These are phyloP conservation scores for Circinella minor DNA, from an alignment of 371 early-diverging fungal genomes.

Conservation along the genomic window DNA sequence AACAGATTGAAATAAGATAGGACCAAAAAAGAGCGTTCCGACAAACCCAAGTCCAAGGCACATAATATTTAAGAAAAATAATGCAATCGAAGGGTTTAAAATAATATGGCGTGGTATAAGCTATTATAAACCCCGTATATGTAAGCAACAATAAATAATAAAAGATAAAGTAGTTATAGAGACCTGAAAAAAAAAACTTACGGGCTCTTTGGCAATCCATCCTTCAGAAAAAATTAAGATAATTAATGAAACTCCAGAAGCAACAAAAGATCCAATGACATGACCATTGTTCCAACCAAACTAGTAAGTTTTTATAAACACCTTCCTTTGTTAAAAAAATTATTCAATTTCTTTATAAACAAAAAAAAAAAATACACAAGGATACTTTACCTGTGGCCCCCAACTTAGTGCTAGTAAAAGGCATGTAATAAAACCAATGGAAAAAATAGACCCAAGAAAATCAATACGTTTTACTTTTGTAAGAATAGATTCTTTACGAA, in stretches of 20 bases:
- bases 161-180: slow-evolving; percentile 5
- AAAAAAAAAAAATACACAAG: too few relatives aligned
- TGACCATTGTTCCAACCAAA: slow-evolving; percentile 7
- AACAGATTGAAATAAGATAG: slow-evolving; percentile 60
- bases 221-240: slow-evolving; percentile 16
- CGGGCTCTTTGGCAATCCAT: slow-evolving; percentile 21
- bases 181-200: too few relatives aligned
- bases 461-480: slow-evolving; percentile 70
- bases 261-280: slow-evolving; percentile 22
- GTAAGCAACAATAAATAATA: too few relatives aligned
- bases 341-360: too few relatives aligned
- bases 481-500: slow-evolving; percentile 33
- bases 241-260: slow-evolving; percentile 15
- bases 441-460: slow-evolving; percentile 35
- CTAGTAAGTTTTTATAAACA: too few relatives aligned
- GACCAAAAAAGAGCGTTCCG: slow-evolving; percentile 72
- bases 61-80: slow-evolving; percentile 17
- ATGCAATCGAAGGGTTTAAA: slow-evolving; percentile 8
- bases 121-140: slow-evolving; percentile 14
- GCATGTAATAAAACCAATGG: slow-evolving; percentile 29
- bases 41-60: slow-evolving; percentile 47
- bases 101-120: slow-evolving; percentile 19
- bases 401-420: slow-evolving; percentile 58
- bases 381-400: slow-evolving; percentile 37
- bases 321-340: too few relatives aligned